Conservation (phyloP, 2,329 filamentous ascomycete genomes). For the Cercospora canescens region DNA sequence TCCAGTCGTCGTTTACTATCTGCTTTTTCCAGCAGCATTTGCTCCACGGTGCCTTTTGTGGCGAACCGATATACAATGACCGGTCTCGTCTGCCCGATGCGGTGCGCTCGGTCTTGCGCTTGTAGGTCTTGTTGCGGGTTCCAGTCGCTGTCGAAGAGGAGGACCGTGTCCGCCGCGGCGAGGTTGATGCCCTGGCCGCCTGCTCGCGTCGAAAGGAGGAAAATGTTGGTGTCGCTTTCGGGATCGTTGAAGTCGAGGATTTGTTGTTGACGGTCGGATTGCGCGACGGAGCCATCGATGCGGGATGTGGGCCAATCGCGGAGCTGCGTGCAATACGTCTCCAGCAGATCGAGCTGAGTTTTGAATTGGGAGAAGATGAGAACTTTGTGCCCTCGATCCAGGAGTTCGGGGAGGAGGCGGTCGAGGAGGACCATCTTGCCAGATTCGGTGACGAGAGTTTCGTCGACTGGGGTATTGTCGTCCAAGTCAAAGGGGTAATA, state of each 20-base stretch:
- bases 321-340: slow-evolving; percentile 79
- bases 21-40: slow-evolving; percentile 79
- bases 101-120: slow-evolving; percentile 90
- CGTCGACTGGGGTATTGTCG: slow-evolving; percentile 64
- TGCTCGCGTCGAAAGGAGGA: slow-evolving; percentile 85
- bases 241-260: slow-evolving; percentile 52
- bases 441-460: slow-evolving; percentile 79
- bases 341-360: slow-evolving; percentile 85
- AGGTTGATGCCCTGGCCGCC: slow-evolving; percentile 96
- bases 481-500: slow-evolving; percentile 80
- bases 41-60: slow-evolving; percentile 89
- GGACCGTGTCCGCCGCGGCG: slow-evolving; percentile 85
- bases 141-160: slow-evolving; percentile 88
- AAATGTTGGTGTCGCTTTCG: slow-evolving; percentile 59
- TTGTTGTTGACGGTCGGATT: slow-evolving; percentile 55
- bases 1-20: slow-evolving; percentile 90
- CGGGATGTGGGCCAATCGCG: slow-evolving; percentile 80
- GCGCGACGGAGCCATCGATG: slow-evolving; percentile 84
- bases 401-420: slow-evolving; percentile 74
- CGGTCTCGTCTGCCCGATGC: slow-evolving; percentile 88
- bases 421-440: slow-evolving; percentile 97
- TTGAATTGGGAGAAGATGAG: slow-evolving; percentile 97
- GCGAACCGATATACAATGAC: slow-evolving; percentile 93
- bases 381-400: slow-evolving; percentile 78
- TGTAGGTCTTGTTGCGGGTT: slow-evolving; percentile 97